A percentile compares a stretch with the other conserved stretches of the same genome.
Conservation (phyloP, 441 rosid genomes). For the Corymbia calophylla region DNA sequence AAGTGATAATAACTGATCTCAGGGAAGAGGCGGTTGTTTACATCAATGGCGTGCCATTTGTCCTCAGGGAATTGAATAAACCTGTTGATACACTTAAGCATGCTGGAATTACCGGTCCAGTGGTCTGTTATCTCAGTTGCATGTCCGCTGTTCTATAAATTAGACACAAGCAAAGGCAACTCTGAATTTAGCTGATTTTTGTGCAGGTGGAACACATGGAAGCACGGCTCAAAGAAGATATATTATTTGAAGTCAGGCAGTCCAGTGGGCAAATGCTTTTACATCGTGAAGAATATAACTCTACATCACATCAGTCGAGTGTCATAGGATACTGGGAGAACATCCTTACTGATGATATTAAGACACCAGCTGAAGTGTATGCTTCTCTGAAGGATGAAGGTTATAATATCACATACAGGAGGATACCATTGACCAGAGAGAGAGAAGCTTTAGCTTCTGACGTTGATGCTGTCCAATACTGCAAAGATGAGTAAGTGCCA, state of each 20-base stretch:
- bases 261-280: constrained; percentile 90
- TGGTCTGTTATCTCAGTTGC: constrained; percentile 43
- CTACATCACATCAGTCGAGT: constrained; percentile 65
- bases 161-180: background rate
- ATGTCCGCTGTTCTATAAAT: background rate
- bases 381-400: constrained; percentile 67
- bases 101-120: constrained; percentile 85
- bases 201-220: constrained; percentile 91
- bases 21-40: constrained; percentile 98
- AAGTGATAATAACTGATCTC: constrained; percentile 74
- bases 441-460: constrained; percentile 94
- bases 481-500: constrained; percentile 71
- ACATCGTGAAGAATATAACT: constrained; percentile 90
- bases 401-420: constrained; percentile 60
- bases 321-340: constrained; percentile 97
- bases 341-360: constrained; percentile 75
- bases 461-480: constrained; percentile 78
- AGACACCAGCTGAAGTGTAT: constrained; percentile 92
- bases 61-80: constrained; percentile 86
- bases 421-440: constrained; percentile 95
- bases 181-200: constrained; percentile 2
- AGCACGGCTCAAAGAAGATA: constrained; percentile 87
- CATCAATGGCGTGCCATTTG: constrained; percentile 93
- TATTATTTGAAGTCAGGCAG: constrained; percentile 60
- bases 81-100: constrained; percentile 96